Base-by-base conservation (phyloP, 2,329 filamentous ascomycete species). In the Ascocoryne sarcoides region DNA sequence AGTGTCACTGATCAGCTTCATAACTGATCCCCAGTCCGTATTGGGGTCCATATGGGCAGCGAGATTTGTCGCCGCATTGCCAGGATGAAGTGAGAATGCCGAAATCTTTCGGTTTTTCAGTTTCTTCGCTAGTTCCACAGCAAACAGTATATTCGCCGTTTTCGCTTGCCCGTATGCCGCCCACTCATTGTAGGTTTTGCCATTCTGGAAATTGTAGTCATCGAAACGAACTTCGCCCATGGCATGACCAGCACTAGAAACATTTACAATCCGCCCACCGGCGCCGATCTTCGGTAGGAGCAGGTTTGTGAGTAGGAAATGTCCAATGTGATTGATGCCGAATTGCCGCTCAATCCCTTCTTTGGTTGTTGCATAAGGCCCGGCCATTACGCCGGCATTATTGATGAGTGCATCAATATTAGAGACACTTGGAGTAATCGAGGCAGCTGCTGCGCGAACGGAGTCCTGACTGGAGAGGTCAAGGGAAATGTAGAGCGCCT, bases 231-330 rank as follows among this genome's bases (percentile, higher is more conserved):
- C 40, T 2, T 55, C 58, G 2, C 53, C 54, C 17, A 62, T 26
- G 9, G 55, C 50, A 51, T 66, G 54, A 2, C 59, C 62, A 23
- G 59, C 52, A 45, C 63, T 65, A 8, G 56, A 54, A 17, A 68
- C 49, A 44, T 60, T 62, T 3, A 68, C 57, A 2, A 69, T 44
- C 1, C 37, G 42, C 20, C 29, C 36, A 5, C 26, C 36, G 10
- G 9, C 38, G 23, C 12, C 43, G 7, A 53, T 34, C 23, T 49
- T 45, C 2, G 37, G 35, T 33, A 47, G 42, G 10, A 77, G 58
- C 1, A 74, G 62, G 18, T 70, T 60, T 44, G 72, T 69, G 10
- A 76, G 61, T 0, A 75, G 62, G 57, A 76, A 76, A 47, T 75
- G 69, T 7, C 59, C 63, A 2, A 78, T 56, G 49, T 76, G 66